Evolutionary conservation across 345 rosid genomes (phyloP).

Genomic region (Nasturtium officinale): DNA sequence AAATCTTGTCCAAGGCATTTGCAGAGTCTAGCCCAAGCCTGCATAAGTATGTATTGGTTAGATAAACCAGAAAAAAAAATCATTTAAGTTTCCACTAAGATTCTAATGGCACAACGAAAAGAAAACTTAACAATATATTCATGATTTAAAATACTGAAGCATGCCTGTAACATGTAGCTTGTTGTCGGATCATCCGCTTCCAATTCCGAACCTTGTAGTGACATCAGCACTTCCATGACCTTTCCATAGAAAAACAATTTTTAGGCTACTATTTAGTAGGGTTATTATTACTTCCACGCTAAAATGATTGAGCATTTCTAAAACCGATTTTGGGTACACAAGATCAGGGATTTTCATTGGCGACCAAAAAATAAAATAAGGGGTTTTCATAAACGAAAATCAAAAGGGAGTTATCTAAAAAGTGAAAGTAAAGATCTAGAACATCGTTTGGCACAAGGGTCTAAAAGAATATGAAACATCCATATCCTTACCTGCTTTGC

Average conservation of each 20-base stretch:
- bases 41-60: conserved; percentile 26
- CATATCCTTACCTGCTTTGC: conserved; percentile 61
- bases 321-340: too few relatives aligned
- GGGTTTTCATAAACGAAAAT: background rate
- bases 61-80: background rate
- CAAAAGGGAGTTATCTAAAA: background rate
- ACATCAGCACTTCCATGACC: conserved; percentile 80
- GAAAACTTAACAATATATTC: background rate
- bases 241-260: conserved; percentile 31
- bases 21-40: conserved; percentile 89
- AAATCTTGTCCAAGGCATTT: conserved; percentile 80
- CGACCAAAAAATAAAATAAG: too few relatives aligned
- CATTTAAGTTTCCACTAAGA: background rate
- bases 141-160: conserved; percentile 1
- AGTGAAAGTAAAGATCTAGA: background rate
- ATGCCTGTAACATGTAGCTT: conserved; percentile 80
- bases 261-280: conserved; percentile 11
- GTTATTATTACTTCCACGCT: background rate
- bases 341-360: too few relatives aligned
- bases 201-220: conserved; percentile 68
- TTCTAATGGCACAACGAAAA: background rate
- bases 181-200: conserved; percentile 77
- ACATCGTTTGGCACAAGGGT: conserved; percentile 1
- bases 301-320: conserved; percentile 2
- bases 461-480: conserved; percentile 3